A percentile compares a stretch with the other conserved stretches of the same genome.
phyloP scores from a whole-genome alignment of 2,329 filamentous ascomycete species.

The Trichophyton mentagrophytes region DNA sequence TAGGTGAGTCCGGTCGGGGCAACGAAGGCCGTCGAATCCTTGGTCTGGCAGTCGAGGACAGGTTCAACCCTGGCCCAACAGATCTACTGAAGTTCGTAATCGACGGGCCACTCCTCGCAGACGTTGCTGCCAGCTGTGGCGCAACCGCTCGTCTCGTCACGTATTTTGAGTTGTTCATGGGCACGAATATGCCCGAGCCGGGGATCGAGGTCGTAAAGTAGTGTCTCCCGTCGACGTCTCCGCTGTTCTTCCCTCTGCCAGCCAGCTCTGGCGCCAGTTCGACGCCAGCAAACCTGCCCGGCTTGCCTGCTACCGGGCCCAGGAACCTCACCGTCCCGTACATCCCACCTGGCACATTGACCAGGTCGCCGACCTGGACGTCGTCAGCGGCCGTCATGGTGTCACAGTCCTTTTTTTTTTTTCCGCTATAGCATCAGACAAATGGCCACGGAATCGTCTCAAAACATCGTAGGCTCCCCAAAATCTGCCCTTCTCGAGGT shows the following conservation, averaged over 20 bases:
- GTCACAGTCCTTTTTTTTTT: neutral
- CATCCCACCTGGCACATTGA: constrained; percentile 92
- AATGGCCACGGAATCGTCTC: neutral
- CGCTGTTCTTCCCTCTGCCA: constrained; percentile 79
- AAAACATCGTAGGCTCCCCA: neutral
- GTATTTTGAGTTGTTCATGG: constrained; percentile 59
- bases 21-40: constrained; percentile 58
- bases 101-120: constrained; percentile 47
- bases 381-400: constrained; percentile 24
- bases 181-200: constrained; percentile 87
- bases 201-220: constrained; percentile 73
- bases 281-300: constrained; percentile 81
- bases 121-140: constrained; percentile 59
- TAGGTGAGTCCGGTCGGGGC: constrained; percentile 77
- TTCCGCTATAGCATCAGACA: neutral
- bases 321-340: constrained; percentile 79
- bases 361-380: constrained; percentile 64
- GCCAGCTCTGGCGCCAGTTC: constrained; percentile 76
- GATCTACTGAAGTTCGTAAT: constrained; percentile 79
- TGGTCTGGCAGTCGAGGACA: constrained; percentile 50
- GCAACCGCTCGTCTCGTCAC: constrained; percentile 51
- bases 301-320: constrained; percentile 75
- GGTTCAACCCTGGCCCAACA: constrained; percentile 61
- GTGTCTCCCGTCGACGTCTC: constrained; percentile 72
- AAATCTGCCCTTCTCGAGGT: neutral